phyloP scores from a whole-genome alignment of 495 filamentous ascomycete genomes.

The Penicillium bovifimosum region DNA sequence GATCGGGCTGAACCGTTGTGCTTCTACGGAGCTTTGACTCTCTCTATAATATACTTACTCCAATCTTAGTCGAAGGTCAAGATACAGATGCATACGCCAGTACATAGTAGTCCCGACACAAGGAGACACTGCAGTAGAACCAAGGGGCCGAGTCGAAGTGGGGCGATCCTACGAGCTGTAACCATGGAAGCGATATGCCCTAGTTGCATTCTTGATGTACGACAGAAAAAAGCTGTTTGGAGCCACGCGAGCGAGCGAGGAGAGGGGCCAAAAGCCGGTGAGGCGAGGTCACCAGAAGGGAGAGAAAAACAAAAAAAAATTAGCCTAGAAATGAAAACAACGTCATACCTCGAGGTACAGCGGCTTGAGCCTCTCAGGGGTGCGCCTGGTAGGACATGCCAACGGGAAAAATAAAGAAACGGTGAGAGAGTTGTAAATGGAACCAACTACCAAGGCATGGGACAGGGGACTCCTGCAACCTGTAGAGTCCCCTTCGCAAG shows the following conservation, averaged over 20 bases:
- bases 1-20: background rate
- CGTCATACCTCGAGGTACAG: slow-evolving; percentile 1
- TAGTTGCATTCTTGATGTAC: slow-evolving; percentile 17
- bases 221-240: slow-evolving; percentile 14
- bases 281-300: slow-evolving; percentile 2
- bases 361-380: slow-evolving; percentile 10
- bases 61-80: slow-evolving; percentile 24
- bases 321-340: background rate
- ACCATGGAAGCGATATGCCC: slow-evolving; percentile 8
- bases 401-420: slow-evolving; percentile 6
- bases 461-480: background rate
- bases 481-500: background rate
- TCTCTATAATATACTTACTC: background rate
- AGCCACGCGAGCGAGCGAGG: slow-evolving; percentile 19
- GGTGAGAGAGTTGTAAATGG: slow-evolving; percentile 5
- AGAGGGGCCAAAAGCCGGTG: slow-evolving; percentile 26
- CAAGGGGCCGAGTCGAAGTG: slow-evolving; percentile 25
- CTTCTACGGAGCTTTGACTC: too few species aligned
- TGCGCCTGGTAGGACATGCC: background rate
- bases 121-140: slow-evolving; percentile 18
- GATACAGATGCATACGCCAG: background rate
- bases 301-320: background rate
- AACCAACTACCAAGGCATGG: background rate
- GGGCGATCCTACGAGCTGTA: slow-evolving; percentile 11
- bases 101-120: slow-evolving; percentile 25